Evolutionary conservation across 805 yeast species (phyloP).

Genomic region (Pichia gijzeniarum): DNA sequence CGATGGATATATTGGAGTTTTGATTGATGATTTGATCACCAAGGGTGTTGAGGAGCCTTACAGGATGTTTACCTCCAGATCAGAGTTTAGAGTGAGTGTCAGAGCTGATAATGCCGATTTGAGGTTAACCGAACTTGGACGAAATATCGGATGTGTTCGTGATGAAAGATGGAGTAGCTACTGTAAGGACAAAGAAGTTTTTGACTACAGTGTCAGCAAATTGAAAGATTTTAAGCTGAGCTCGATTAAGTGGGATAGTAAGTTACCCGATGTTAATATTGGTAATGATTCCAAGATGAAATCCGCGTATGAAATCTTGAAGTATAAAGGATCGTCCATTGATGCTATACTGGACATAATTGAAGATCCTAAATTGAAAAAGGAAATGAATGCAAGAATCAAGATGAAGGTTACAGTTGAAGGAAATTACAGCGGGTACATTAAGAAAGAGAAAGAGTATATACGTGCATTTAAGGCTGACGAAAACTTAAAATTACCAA

Average conservation of each 20-base stretch:
- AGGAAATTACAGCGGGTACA: constrained; percentile 76
- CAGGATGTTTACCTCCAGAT: constrained; percentile 94
- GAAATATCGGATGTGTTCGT: constrained; percentile 58
- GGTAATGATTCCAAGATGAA: constrained; percentile 49
- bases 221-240: constrained; percentile 42
- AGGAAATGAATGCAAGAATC: constrained; percentile 38
- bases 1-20: constrained; percentile 87
- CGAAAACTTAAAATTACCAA: constrained; percentile 69
- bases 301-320: constrained; percentile 66
- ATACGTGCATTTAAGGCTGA: constrained; percentile 78
- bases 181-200: constrained; percentile 36
- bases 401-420: constrained; percentile 64
- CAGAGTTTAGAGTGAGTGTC: constrained; percentile 85
- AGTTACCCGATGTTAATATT: constrained; percentile 39
- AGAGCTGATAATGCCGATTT: constrained; percentile 93
- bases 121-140: constrained; percentile 69
- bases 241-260: constrained; percentile 57
- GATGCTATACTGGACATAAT: constrained; percentile 34
- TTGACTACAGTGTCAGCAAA: constrained; percentile 38
- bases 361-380: constrained; percentile 17
- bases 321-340: constrained; percentile 41
- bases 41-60: constrained; percentile 97
- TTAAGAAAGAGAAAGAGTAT: constrained; percentile 63
- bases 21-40: constrained; percentile 89
- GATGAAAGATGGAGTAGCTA: constrained; percentile 50